Evolutionary conservation across 345 rosid species (phyloP).

Genomic region (Xanthoceras sorbifolium): DNA sequence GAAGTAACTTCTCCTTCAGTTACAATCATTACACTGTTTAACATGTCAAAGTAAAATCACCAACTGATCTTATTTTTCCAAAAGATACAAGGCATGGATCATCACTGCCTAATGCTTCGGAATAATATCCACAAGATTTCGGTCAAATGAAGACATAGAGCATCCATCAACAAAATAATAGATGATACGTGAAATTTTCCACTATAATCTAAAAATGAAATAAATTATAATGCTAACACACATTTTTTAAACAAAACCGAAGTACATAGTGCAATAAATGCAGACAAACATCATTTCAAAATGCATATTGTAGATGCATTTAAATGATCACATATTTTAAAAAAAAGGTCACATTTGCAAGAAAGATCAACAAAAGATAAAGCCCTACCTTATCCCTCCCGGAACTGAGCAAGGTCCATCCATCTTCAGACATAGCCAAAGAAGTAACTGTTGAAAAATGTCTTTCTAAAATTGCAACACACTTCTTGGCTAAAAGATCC

Average conservation of each 20-base stretch:
- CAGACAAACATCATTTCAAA: background rate
- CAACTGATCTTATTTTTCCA: background rate
- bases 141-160: background rate
- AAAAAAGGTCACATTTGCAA: background rate
- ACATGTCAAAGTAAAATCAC: background rate
- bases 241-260: background rate
- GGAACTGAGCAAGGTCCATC: constrained; percentile 72
- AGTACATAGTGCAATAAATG: background rate
- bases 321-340: background rate
- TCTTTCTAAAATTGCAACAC: constrained; percentile 65
- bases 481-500: constrained; percentile 80
- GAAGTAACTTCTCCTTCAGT: too few relatives aligned
- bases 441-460: constrained; percentile 89
- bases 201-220: background rate
- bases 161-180: background rate
- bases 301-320: background rate
- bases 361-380: constrained; percentile 10
- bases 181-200: background rate
- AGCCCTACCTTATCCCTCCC: constrained; percentile 88
- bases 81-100: background rate
- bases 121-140: too few relatives aligned
- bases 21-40: too few relatives aligned
- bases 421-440: constrained; percentile 80
- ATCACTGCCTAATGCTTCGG: background rate
- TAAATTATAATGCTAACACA: background rate